A percentile compares a stretch with the other conserved stretches of the same genome.
phyloP scores from a whole-genome alignment of 208 protist genomes.

The Angomonas desouzai region DNA sequence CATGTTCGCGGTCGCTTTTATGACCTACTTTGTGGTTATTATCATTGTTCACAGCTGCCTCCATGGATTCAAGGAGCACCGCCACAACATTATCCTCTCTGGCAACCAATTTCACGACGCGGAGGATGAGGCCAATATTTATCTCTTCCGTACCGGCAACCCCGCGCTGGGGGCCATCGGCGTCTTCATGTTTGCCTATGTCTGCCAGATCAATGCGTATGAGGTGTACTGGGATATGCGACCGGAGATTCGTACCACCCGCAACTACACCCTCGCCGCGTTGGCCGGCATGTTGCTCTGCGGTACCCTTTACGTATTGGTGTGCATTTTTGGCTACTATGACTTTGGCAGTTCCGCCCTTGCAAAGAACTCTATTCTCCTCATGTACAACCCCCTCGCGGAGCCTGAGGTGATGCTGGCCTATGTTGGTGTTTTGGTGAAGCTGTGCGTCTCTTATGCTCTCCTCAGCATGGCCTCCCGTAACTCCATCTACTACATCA shows the following conservation, averaged over 20 bases:
- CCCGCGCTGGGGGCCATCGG: slow-evolving; percentile 28
- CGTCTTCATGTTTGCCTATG: slow-evolving; percentile 52
- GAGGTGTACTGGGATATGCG: slow-evolving; percentile 43
- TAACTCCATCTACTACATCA: slow-evolving; percentile 32
- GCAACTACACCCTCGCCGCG: slow-evolving; percentile 20
- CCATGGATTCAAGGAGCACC: slow-evolving; percentile 24
- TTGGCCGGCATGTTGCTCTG: slow-evolving; percentile 40
- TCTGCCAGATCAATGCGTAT: slow-evolving; percentile 51
- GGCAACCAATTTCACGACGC: not conserved
- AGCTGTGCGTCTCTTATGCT: slow-evolving; percentile 53
- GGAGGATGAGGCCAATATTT: slow-evolving; percentile 7
- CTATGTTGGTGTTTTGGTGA: slow-evolving; percentile 61
- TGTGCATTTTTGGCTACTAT: slow-evolving; percentile 57
- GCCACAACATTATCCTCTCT: not conserved
- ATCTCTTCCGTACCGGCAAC: slow-evolving; percentile 23
- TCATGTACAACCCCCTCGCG: slow-evolving; percentile 47
- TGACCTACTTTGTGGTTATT: slow-evolving; percentile 45
- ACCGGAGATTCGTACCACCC: slow-evolving; percentile 14
- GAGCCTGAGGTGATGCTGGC: slow-evolving; percentile 32
- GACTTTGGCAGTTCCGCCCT: slow-evolving; percentile 41
- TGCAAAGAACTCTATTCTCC: slow-evolving; percentile 34
- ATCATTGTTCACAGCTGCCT: slow-evolving; percentile 40
- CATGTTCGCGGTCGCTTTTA: slow-evolving; percentile 34
- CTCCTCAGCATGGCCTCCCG: slow-evolving; percentile 38
- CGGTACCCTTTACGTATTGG: slow-evolving; percentile 41